A percentile compares a stretch with the other conserved stretches of the same genome.
These are phyloP conservation scores for Mrakiaceae sp. DNA, from an alignment of 1,284 basidiomycete species.

Conservation along the genomic window DNA sequence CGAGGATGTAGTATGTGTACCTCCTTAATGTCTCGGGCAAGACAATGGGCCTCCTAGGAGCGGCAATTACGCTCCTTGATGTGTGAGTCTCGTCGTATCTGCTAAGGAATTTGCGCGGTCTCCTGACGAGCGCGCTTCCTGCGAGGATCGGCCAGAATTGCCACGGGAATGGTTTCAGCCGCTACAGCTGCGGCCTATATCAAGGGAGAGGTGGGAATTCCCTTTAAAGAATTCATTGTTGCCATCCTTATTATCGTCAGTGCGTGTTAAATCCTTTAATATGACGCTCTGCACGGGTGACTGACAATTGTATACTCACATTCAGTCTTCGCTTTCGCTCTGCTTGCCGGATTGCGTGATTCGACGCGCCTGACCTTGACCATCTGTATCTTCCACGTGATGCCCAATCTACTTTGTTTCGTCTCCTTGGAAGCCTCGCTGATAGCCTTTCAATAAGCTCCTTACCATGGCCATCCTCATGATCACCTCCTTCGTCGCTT, in stretches of 20 bases:
- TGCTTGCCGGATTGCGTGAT: conserved; percentile 21
- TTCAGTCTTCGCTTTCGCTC: conserved; percentile 17
- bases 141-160: conserved; percentile 11
- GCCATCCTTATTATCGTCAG: conserved; percentile 11
- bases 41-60: conserved; percentile 21
- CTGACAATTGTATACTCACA: not conserved
- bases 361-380: conserved; percentile 20
- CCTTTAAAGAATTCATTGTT: conserved; percentile 7
- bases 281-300: not conserved
- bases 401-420: not conserved
- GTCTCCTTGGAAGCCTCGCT: not conserved
- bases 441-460: conserved; percentile 5
- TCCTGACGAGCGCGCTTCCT: no score
- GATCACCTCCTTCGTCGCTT: conserved; percentile 18
- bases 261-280: not conserved
- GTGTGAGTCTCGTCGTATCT: conserved; percentile 15
- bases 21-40: conserved; percentile 20
- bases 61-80: conserved; percentile 23
- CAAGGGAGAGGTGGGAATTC: conserved; percentile 17
- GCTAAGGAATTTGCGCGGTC: no score
- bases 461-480: conserved; percentile 19
- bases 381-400: conserved; percentile 21
- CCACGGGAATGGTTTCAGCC: conserved; percentile 24
- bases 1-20: conserved; percentile 17
- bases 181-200: conserved; percentile 24